Evolutionary conservation across 352 stramenopile species (phyloP).

Genomic region (Thalassiosira exigua): DNA sequence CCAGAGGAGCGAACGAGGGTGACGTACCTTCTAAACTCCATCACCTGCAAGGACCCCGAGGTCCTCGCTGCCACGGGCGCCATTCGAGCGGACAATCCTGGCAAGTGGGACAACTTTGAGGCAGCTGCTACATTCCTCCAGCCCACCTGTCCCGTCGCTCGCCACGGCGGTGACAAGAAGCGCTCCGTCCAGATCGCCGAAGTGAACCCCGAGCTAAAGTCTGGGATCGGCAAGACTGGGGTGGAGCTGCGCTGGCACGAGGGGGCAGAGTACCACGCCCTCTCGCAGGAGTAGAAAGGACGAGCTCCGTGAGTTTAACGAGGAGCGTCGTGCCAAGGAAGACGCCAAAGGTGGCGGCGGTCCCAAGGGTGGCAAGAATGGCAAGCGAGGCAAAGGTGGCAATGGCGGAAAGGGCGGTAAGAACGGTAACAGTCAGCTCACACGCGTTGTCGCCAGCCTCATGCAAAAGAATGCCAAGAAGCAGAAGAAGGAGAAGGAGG

Average conservation of each 20-base stretch:
- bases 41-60: constrained; percentile 30
- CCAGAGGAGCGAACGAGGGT: constrained; percentile 35
- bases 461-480: no score
- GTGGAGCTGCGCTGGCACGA: constrained; percentile 16
- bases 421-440: no score
- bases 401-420: no score
- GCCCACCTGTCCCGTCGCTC: constrained; percentile 16
- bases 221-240: constrained; percentile 19
- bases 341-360: no score
- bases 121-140: constrained; percentile 8
- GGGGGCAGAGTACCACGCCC: not conserved
- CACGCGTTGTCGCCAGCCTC: no score
- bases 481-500: no score
- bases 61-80: constrained; percentile 24
- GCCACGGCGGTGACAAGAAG: no score
- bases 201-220: not conserved
- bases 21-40: constrained; percentile 27
- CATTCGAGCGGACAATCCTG: constrained; percentile 17
- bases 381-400: no score
- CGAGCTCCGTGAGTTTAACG: no score
- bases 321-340: no score
- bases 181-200: not conserved
- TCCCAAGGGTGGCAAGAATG: no score
- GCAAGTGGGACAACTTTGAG: constrained; percentile 25
- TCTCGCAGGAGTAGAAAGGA: no score